Evolutionary conservation across 1,139 yeast genomes (phyloP).

Genomic region (Blastobotrys aristatus): DNA sequence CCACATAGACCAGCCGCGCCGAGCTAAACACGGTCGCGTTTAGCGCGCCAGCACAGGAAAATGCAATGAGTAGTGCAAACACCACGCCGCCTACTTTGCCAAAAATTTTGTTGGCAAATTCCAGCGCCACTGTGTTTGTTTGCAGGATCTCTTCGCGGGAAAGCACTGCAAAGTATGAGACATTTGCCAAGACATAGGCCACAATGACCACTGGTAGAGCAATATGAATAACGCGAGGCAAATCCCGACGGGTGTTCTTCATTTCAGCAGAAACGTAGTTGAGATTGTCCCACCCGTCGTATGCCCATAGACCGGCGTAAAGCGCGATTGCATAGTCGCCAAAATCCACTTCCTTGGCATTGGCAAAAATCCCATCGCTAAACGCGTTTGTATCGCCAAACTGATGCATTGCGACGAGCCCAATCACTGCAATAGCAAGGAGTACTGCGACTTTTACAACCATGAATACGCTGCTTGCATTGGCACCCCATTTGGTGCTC

Average conservation of each 20-base stretch:
- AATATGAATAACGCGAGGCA: slow-evolving; percentile 38
- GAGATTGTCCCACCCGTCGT: slow-evolving; percentile 44
- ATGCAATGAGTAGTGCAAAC: slow-evolving; percentile 35
- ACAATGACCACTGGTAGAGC: slow-evolving; percentile 40
- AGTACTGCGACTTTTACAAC: slow-evolving; percentile 35
- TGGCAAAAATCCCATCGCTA: slow-evolving; percentile 25
- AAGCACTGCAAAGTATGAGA: slow-evolving; percentile 38
- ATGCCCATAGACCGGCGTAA: slow-evolving; percentile 43
- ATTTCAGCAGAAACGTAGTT: slow-evolving; percentile 41
- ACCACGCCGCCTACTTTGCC: slow-evolving; percentile 32
- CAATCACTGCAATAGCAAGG: slow-evolving; percentile 32
- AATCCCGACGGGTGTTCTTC: slow-evolving; percentile 35
- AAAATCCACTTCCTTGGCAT: slow-evolving; percentile 25
- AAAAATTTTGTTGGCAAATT: slow-evolving; percentile 33
- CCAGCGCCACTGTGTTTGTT: slow-evolving; percentile 37
- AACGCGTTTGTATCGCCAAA: slow-evolving; percentile 26
- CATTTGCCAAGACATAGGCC: slow-evolving; percentile 37
- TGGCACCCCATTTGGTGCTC: slow-evolving; percentile 35
- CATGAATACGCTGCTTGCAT: slow-evolving; percentile 35
- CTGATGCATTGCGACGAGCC: slow-evolving; percentile 29
- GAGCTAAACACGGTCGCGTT: slow-evolving; percentile 39
- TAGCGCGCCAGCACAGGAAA: slow-evolving; percentile 40
- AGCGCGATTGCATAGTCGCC: slow-evolving; percentile 38
- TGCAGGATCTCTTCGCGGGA: slow-evolving; percentile 31
- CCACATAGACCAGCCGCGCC: slow-evolving; percentile 36